These are phyloP conservation scores for Aspergillus alliaceus DNA, from an alignment of 2,329 filamentous ascomycete genomes.

Conservation along the genomic window DNA sequence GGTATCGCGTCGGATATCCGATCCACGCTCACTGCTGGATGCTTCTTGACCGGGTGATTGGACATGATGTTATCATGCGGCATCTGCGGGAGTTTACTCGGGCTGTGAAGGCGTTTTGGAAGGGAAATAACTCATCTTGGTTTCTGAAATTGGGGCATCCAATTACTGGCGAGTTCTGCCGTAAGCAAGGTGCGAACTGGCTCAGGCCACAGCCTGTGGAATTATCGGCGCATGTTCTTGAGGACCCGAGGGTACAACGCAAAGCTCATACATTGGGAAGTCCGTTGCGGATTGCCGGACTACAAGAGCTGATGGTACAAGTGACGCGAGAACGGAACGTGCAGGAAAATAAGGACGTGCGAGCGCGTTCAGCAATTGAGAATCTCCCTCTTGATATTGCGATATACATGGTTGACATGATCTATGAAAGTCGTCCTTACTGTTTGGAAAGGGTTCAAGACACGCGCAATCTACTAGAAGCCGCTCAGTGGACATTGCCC, in stretches of 20 bases:
- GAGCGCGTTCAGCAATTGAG: neutral
- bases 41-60: slow-evolving; percentile 16
- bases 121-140: neutral
- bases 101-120: neutral
- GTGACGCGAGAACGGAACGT: neutral
- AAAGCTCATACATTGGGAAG: neutral
- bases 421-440: neutral
- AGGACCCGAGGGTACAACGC: too few species aligned
- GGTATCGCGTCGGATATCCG: slow-evolving; percentile 10
- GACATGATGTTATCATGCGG: slow-evolving; percentile 9
- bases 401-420: slow-evolving; percentile 1
- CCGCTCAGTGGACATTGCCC: slow-evolving; percentile 7
- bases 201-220: neutral
- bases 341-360: too few species aligned
- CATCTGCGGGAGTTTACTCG: slow-evolving; percentile 2
- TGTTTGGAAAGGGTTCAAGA: neutral
- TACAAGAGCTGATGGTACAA: neutral
- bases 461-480: slow-evolving; percentile 3
- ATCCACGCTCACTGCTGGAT: slow-evolving; percentile 20
- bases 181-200: neutral
- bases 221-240: too few species aligned
- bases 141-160: neutral
- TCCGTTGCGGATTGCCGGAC: slow-evolving; percentile 3
- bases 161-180: neutral
- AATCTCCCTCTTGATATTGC: slow-evolving; percentile 2